Percentiles rank a stretch among this genome's conserved stretches.
Conservation (phyloP, 2,329 filamentous ascomycete genomes). For the Mycosphaerella sp. region DNA sequence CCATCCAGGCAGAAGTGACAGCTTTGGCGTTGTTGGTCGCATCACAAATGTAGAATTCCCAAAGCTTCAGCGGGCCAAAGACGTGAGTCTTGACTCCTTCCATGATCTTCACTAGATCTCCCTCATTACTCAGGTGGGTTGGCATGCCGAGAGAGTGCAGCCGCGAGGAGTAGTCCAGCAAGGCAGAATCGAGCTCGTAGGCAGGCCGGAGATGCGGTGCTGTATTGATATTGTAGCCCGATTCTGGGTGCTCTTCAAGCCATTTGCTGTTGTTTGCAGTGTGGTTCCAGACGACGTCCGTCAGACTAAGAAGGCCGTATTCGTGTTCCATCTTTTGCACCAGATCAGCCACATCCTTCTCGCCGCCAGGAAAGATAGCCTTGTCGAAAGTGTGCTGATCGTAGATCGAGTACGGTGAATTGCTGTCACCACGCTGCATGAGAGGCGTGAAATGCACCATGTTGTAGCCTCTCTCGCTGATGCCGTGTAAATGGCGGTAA, state of each 20-base stretch:
- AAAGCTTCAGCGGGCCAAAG: slow-evolving; percentile 69
- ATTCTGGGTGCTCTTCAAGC: slow-evolving; percentile 89
- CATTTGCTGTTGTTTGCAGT: slow-evolving; percentile 93
- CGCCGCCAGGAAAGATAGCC: slow-evolving; percentile 73
- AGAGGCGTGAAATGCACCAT: slow-evolving; percentile 98
- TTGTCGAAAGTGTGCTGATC: slow-evolving; percentile 87
- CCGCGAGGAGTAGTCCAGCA: slow-evolving; percentile 60
- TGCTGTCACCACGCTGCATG: slow-evolving; percentile 79
- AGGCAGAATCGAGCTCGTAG: slow-evolving; percentile 68
- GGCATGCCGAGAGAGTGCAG: slow-evolving; percentile 67
- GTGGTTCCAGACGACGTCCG: slow-evolving; percentile 97
- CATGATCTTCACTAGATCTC: slow-evolving; percentile 77
- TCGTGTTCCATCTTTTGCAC: slow-evolving; percentile 76
- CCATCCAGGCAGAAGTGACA: slow-evolving; percentile 65
- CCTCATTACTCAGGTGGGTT: slow-evolving; percentile 60
- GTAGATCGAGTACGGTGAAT: slow-evolving; percentile 95
- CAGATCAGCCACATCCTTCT: slow-evolving; percentile 71
- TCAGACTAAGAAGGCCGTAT: slow-evolving; percentile 78
- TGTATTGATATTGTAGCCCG: slow-evolving; percentile 88
- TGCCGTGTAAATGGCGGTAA: slow-evolving; percentile 81
- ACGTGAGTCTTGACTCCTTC: slow-evolving; percentile 75
- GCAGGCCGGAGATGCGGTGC: slow-evolving; percentile 65
- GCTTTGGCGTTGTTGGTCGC: slow-evolving; percentile 65
- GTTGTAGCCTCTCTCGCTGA: slow-evolving; percentile 90
- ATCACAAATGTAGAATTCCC: slow-evolving; percentile 89